Evolutionary conservation across 495 filamentous ascomycete genomes (phyloP).

Genomic region (Penicillium flavigenum): DNA sequence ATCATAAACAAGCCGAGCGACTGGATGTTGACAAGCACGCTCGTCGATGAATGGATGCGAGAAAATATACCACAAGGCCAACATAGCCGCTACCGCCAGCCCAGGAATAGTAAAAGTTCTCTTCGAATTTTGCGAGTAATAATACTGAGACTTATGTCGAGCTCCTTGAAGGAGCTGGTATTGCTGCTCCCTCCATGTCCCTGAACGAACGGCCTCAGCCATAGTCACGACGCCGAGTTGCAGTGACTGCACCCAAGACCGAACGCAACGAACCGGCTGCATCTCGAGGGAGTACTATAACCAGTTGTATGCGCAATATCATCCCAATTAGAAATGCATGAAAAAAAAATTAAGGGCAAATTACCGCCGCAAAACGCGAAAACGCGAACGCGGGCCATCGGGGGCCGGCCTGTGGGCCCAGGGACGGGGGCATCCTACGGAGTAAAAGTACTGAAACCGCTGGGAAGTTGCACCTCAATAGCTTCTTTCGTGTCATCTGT

Average conservation of each 20-base stretch:
- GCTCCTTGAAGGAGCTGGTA: background rate
- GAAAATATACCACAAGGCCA: background rate
- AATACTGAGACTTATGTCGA: background rate
- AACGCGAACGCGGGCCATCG: too few species aligned
- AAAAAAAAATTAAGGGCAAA: too few species aligned
- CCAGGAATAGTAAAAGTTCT: background rate
- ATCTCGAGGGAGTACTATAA: too few species aligned
- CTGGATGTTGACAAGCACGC: slow-evolving; percentile 12
- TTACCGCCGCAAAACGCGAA: too few species aligned
- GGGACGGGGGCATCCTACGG: too few species aligned
- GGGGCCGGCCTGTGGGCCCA: too few species aligned
- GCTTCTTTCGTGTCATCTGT: too few species aligned
- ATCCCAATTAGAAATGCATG: too few species aligned
- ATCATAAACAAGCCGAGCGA: slow-evolving; percentile 9
- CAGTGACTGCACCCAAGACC: background rate
- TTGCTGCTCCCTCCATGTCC: background rate
- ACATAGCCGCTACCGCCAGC: background rate
- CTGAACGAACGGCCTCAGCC: background rate
- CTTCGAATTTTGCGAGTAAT: background rate
- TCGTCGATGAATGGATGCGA: background rate
- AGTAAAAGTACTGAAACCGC: too few species aligned
- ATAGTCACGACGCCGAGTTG: background rate
- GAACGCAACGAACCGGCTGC: too few species aligned
- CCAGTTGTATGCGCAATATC: too few species aligned
- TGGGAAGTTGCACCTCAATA: too few species aligned